Percentiles rank a stretch among this genome's conserved stretches.
These are phyloP conservation scores for Porpolomopsis calyptriformis DNA, from an alignment of 768 basidiomycete genomes.

Conservation along the genomic window DNA sequence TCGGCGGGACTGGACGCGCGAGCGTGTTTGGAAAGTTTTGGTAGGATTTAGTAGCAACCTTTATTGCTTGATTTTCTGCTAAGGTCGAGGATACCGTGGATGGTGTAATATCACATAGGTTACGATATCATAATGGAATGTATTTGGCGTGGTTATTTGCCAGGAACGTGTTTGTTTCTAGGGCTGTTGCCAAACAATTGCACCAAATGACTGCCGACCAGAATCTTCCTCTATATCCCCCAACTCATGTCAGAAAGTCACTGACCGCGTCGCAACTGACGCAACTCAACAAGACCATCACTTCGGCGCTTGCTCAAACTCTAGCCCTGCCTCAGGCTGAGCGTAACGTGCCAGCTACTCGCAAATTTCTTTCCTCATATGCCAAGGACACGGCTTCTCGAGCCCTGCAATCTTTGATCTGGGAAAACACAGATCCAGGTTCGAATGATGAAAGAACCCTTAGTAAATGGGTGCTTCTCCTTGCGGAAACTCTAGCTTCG, in stretches of 20 bases:
- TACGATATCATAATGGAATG: too few relatives aligned
- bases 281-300: constrained; percentile 37
- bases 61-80: too few relatives aligned
- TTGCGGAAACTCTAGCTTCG: constrained; percentile 45
- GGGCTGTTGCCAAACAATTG: constrained; percentile 3
- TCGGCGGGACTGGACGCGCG: constrained; percentile 22
- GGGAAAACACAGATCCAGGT: constrained; percentile 27
- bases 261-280: constrained; percentile 44
- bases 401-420: constrained; percentile 46
- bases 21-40: constrained; percentile 9
- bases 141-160: too few relatives aligned
- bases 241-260: constrained; percentile 33
- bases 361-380: constrained; percentile 46
- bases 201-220: constrained; percentile 5
- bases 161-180: constrained; percentile 3
- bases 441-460: constrained; percentile 37
- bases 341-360: constrained; percentile 33
- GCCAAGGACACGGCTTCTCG: constrained; percentile 45
- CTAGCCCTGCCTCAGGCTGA: constrained; percentile 40
- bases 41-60: neutral
- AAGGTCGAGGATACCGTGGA: too few relatives aligned
- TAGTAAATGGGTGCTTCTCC: constrained; percentile 36
- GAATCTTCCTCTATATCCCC: constrained; percentile 45
- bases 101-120: too few relatives aligned
- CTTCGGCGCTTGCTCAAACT: constrained; percentile 34